phyloP scores from a whole-genome alignment of 768 basidiomycete species.

The Lentinula lateritia region DNA sequence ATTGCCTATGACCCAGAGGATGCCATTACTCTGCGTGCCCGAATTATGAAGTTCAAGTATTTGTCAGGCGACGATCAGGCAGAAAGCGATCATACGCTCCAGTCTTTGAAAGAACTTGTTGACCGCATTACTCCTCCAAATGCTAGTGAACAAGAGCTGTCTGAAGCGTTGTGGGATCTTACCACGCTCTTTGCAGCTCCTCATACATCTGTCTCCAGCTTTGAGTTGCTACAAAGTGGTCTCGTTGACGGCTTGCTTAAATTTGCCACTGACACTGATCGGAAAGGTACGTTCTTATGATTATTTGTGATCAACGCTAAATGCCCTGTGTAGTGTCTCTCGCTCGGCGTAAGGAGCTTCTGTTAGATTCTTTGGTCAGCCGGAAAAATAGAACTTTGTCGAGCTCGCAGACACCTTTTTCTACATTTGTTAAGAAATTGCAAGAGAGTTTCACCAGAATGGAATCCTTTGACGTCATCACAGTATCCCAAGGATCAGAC shows the following conservation, averaged over 20 bases:
- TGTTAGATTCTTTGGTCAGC: slow-evolving; percentile 73
- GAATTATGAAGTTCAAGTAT: slow-evolving; percentile 83
- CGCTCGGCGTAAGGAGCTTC: slow-evolving; percentile 63
- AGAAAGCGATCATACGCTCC: slow-evolving; percentile 58
- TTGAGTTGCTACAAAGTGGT: slow-evolving; percentile 92
- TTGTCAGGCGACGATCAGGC: slow-evolving; percentile 51
- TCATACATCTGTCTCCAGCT: slow-evolving; percentile 83
- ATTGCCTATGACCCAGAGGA: slow-evolving; percentile 80
- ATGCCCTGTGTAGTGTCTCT: slow-evolving; percentile 44
- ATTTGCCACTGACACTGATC: slow-evolving; percentile 68
- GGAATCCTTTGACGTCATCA: slow-evolving; percentile 94
- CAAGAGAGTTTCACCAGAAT: slow-evolving; percentile 94
- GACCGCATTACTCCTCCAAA: slow-evolving; percentile 49
- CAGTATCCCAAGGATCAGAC: slow-evolving; percentile 77
- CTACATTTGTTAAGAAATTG: slow-evolving; percentile 86
- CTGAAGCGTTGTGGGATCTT: slow-evolving; percentile 63
- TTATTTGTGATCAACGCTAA: too few species aligned
- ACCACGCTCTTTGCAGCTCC: slow-evolving; percentile 75
- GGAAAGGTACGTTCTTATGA: slow-evolving; percentile 40
- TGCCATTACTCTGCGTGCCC: slow-evolving; percentile 85
- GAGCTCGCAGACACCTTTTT: slow-evolving; percentile 52
- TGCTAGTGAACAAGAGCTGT: slow-evolving; percentile 58
- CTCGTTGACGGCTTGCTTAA: slow-evolving; percentile 82
- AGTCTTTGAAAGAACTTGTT: slow-evolving; percentile 60
- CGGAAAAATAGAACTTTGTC: slow-evolving; percentile 40